Conservation (phyloP, 2,329 filamentous ascomycete species). For the Leptographium procerum region DNA sequence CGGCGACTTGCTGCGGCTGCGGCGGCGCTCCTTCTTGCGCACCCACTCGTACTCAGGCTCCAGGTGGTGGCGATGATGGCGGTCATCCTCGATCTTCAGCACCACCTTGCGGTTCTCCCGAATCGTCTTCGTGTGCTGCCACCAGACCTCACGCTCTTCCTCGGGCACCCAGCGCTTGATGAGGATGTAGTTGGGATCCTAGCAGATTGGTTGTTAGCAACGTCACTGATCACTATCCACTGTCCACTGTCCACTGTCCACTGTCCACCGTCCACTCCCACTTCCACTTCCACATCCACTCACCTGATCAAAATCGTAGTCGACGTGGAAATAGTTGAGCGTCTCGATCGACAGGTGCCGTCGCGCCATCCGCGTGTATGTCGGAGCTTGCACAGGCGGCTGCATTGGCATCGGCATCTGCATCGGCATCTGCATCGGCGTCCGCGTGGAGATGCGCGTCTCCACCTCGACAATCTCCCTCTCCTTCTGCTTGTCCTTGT, state of each 20-base stretch:
- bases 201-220: slow-evolving; percentile 23
- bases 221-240: background rate
- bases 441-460: background rate
- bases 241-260: slow-evolving; percentile 2
- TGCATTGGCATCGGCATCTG: background rate
- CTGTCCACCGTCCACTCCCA: background rate
- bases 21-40: slow-evolving; percentile 44
- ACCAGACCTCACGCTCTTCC: slow-evolving; percentile 59
- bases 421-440: background rate
- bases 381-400: slow-evolving; percentile 20
- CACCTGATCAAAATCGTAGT: slow-evolving; percentile 47
- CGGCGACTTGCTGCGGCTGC: slow-evolving; percentile 47
- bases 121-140: slow-evolving; percentile 56
- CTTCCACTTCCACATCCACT: too few species aligned
- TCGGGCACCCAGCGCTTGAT: slow-evolving; percentile 63
- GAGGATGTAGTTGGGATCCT: slow-evolving; percentile 59
- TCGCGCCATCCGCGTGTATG: slow-evolving; percentile 53
- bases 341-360: slow-evolving; percentile 52
- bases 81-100: slow-evolving; percentile 34
- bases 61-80: slow-evolving; percentile 28
- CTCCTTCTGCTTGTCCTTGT: slow-evolving; percentile 23
- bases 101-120: slow-evolving; percentile 44
- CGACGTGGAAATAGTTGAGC: slow-evolving; percentile 40
- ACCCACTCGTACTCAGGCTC: slow-evolving; percentile 40
- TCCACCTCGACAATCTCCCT: slow-evolving; percentile 9